Evolutionary conservation across 2,329 filamentous ascomycete species (phyloP).

Genomic region (Bipolaris victoriae): DNA sequence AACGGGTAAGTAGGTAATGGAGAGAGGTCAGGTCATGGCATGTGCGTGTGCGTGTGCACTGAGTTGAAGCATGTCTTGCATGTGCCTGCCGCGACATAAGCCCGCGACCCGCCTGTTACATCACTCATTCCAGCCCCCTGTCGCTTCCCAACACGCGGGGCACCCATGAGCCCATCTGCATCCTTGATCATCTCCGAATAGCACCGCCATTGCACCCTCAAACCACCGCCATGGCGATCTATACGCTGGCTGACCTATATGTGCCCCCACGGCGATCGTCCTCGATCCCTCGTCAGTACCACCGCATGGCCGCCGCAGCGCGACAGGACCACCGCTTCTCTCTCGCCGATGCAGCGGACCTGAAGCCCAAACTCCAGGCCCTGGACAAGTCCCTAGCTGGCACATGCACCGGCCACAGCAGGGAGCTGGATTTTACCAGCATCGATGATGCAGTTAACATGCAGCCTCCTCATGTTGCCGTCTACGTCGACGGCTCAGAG

Average conservation of each 20-base stretch:
- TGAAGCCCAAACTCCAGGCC: slow-evolving; percentile 30
- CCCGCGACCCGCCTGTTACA: slow-evolving; percentile 10
- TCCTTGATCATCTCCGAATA: neutral
- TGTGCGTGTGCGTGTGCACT: neutral
- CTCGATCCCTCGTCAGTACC: slow-evolving; percentile 17
- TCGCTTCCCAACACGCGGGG: slow-evolving; percentile 6
- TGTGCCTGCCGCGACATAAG: slow-evolving; percentile 9
- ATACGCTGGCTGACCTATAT: slow-evolving; percentile 8
- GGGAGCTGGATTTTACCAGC: slow-evolving; percentile 3
- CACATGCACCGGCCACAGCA: slow-evolving; percentile 6
- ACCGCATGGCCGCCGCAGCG: slow-evolving; percentile 8
- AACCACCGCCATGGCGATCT: slow-evolving; percentile 12
- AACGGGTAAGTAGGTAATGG: neutral
- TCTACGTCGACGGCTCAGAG: slow-evolving; percentile 29
- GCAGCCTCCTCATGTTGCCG: slow-evolving; percentile 13
- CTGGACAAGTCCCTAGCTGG: slow-evolving; percentile 20
- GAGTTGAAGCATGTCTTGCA: slow-evolving; percentile 9
- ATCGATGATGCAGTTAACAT: slow-evolving; percentile 9
- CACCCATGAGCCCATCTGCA: neutral
- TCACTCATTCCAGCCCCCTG: slow-evolving; percentile 5
- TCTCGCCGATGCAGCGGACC: slow-evolving; percentile 25
- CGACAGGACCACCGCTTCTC: slow-evolving; percentile 15
- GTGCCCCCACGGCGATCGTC: slow-evolving; percentile 3
- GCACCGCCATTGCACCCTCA: neutral
- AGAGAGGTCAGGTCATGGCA: slow-evolving; percentile 7